Evolutionary conservation across 169 alveolate genomes (phyloP), one percentile per base, ranked within the genome.

Genomic region (Cryptosporidium andersoni): DNA sequence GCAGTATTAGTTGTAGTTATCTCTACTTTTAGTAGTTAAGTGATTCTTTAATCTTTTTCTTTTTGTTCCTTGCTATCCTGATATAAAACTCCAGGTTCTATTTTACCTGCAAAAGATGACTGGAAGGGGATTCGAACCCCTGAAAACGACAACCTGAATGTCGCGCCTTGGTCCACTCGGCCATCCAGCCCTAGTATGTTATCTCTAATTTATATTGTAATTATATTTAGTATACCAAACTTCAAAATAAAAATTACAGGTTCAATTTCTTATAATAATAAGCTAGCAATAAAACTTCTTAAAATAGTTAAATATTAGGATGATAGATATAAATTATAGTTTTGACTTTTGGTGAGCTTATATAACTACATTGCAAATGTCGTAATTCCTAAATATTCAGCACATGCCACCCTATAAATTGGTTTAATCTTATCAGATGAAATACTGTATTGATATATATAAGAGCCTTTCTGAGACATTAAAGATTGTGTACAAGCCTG

Each of bases 141-240:
- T 74, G 85, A 55, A 74, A 56, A 74, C 85, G 60, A 64, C 85
- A 74, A 74, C 85, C 85, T 74, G 85, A 74, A 74, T 74, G 85
- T 51, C 60, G 85, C 85, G 85, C 85, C 85, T 74, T 74, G 55
- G 85, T 74, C 85, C 85, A 74, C 85, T 74, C 85, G 85, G 85
- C 85, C 85, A 74, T 53, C 85, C 85, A 74, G 85, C 85, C 85
- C 3, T 58, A 52, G 40, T 2, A 2, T 2, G 49, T 5, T 3
- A 0, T 4, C 4, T 3, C 63, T 2, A 0, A 25, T 25, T 25
- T 25, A 25, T 0, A 25, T 25, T 25, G 0, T 25, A 25, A 25
- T 25, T 25, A 25, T 25, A 25, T 25, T 25, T 25, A 2, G 4
- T 45, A 0, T 11, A 8, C 37, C 11, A 64, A 16, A 7, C 9